Base-by-base conservation (phyloP, 768 basidiomycete species). In the Pisolithus sp. region DNA sequence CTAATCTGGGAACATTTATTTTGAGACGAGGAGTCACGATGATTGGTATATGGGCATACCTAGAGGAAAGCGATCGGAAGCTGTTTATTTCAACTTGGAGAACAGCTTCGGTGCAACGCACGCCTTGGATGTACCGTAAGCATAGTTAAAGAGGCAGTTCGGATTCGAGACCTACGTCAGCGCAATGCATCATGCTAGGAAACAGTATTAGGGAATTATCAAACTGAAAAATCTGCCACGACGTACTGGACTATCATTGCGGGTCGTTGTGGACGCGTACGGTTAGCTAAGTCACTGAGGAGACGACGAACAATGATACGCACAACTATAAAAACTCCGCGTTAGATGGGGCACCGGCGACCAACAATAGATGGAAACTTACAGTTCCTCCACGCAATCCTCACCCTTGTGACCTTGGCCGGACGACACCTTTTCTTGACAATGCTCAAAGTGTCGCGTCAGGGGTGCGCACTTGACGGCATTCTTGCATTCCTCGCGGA, bases 331-430 rank as follows among this genome's bases (percentile, higher is more conserved):
- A 3, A 10, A 1, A 24, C 24, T 23, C 39, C 23, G 8, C 24
- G 47, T 58, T 24, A 55, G 39, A 20, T 36, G 46, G 21, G 53
- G 13, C 31, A 50, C 13, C 46, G 31, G 38, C 26, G 8, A 44
- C 9, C n/a, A 10, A 46, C 13, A 37, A 4, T 4, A 34, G 45
- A n/a, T 5, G 34, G 34, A 34, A 34, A 4, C 85, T 68, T 59
- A 89, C 87, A 92, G 67, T 77, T 92, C 91, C 71, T 93, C 89
- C 36, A 93, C 86, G 64, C 92, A 95, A 65, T 94, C 92, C 75
- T 95, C 93, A 56, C 83, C 83, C 66, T 89, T 85, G 80, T 79
- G 91, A 37, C 91, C 93, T 62, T 93, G 64, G 24, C 93, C 93
- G 28, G 74, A 76, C 53, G 81, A 70, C 44, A 96, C 84, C 72